phyloP scores from a whole-genome alignment of 2,329 filamentous ascomycete species.

The Ophiostoma himal-ulmi region DNA sequence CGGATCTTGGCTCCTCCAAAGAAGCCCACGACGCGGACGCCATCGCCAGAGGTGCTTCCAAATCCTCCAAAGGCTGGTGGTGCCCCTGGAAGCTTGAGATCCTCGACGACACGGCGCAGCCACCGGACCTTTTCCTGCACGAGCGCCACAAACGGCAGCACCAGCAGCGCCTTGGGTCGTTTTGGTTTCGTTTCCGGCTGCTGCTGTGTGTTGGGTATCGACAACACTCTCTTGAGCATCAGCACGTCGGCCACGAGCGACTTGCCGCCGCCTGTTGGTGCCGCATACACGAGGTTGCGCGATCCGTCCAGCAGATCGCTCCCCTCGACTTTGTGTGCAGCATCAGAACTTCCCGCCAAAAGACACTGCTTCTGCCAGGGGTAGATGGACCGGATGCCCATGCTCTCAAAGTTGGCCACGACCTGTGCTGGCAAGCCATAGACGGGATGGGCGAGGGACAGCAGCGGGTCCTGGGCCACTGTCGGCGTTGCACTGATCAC shows the following conservation, averaged over 20 bases:
- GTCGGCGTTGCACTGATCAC: slow-evolving; percentile 50
- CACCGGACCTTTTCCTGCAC: slow-evolving; percentile 75
- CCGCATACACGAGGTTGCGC: slow-evolving; percentile 70
- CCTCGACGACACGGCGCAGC: slow-evolving; percentile 61
- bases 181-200: not conserved
- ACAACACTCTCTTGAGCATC: slow-evolving; percentile 66
- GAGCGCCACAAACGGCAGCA: slow-evolving; percentile 71
- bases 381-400: slow-evolving; percentile 70
- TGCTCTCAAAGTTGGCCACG: slow-evolving; percentile 56
- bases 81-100: slow-evolving; percentile 36
- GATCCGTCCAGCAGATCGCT: slow-evolving; percentile 51
- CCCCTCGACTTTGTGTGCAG: not conserved
- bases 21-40: slow-evolving; percentile 63
- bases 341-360: slow-evolving; percentile 50
- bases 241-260: slow-evolving; percentile 68
- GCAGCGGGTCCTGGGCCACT: slow-evolving; percentile 45
- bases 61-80: slow-evolving; percentile 26
- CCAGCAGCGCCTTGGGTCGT: slow-evolving; percentile 59
- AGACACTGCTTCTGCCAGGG: slow-evolving; percentile 75
- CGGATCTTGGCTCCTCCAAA: slow-evolving; percentile 67
- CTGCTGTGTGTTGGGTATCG: slow-evolving; percentile 33
- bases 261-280: slow-evolving; percentile 72
- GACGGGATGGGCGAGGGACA: slow-evolving; percentile 56
- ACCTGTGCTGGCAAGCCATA: slow-evolving; percentile 59
- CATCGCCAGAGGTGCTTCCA: slow-evolving; percentile 34